Evolutionary conservation across 2,329 filamentous ascomycete species (phyloP), one percentile per base, ranked within the genome.

Genomic region (Penicillium sp.): DNA sequence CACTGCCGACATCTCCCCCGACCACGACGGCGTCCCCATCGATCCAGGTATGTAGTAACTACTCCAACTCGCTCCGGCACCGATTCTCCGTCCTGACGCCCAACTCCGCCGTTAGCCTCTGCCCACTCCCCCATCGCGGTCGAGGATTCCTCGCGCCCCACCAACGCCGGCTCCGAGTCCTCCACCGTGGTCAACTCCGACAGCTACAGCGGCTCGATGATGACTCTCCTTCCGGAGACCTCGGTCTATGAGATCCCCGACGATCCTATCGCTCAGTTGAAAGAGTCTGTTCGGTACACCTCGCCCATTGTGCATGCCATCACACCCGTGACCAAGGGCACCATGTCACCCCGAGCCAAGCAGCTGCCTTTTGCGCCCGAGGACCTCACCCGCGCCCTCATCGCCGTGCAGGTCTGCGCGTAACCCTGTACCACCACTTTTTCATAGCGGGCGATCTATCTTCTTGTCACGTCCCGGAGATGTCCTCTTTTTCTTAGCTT

Each of bases 381-480:
- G 5, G 60, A 67, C 47, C 51, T 68, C 49, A 48, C 56, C 18
- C 58, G 60, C 39, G 64, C 64, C 43, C 58, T 68, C 58, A 58
- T 55, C 50, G 60, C 63, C 36, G 57, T 67, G 35, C 59, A 60
- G 43, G 54, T 65, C 39, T 62, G 55, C 50, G 50, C 45, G 23
- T 58, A 43, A 47, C n/a, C 25, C 15, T 38, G 23, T 25, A 33
- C 21, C 30, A 9, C 16, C 18, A 13, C 20, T 32, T 10, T 28
- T 40, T 43, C 9, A n/a, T n/a, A n/a, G n/a, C n/a, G n/a, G n/a
- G n/a, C n/a, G n/a, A n/a, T 31, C 32, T 34, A 23, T 33, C 27
- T 19, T 27, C 33, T 45, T 36, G 14, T 36, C 39, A 45, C 29
- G 42, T 53, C 49, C 47, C 27, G 47, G 49, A 46, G 49, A 56